Percentiles rank a stretch among this genome's conserved stretches.
Conservation (phyloP, 352 stramenopile species). For the Thalassiosira mediterranea region DNA sequence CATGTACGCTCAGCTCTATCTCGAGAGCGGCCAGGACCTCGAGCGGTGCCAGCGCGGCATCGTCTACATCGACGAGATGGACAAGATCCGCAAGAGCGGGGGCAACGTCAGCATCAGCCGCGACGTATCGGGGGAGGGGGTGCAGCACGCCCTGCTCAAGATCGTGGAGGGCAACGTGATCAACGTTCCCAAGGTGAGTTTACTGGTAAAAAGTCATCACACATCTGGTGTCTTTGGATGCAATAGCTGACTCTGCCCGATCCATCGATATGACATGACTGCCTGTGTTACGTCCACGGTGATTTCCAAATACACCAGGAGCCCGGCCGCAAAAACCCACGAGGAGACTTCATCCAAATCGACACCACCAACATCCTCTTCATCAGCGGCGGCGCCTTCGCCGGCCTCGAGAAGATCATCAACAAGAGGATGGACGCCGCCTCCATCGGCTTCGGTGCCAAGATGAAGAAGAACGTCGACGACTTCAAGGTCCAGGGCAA, state of each 20-base stretch:
- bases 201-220: too few species aligned
- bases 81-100: constrained; percentile 92
- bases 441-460: constrained; percentile 97
- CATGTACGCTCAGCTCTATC: constrained; percentile 88
- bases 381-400: constrained; percentile 97
- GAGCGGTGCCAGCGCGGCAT: constrained; percentile 95
- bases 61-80: constrained; percentile 98
- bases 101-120: constrained; percentile 92
- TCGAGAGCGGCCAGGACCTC: constrained; percentile 94
- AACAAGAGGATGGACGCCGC: constrained; percentile 90
- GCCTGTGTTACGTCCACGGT: neutral
- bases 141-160: constrained; percentile 98
- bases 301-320: constrained; percentile 42
- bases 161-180: constrained; percentile 97
- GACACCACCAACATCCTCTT: constrained; percentile 99
- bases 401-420: constrained; percentile 94
- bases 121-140: constrained; percentile 96
- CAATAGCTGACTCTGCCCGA: too few species aligned
- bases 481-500: constrained; percentile 88
- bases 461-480: constrained; percentile 88
- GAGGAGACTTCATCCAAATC: constrained; percentile 96
- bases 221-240: too few species aligned
- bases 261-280: too few species aligned
- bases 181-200: constrained; percentile 96
- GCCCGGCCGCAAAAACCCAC: constrained; percentile 93